A percentile compares a stretch with the other conserved stretches of the same genome.
phyloP scores from a whole-genome alignment of 192 early-diverging fungal genomes.

The Borealophlyctis nickersoniae region DNA sequence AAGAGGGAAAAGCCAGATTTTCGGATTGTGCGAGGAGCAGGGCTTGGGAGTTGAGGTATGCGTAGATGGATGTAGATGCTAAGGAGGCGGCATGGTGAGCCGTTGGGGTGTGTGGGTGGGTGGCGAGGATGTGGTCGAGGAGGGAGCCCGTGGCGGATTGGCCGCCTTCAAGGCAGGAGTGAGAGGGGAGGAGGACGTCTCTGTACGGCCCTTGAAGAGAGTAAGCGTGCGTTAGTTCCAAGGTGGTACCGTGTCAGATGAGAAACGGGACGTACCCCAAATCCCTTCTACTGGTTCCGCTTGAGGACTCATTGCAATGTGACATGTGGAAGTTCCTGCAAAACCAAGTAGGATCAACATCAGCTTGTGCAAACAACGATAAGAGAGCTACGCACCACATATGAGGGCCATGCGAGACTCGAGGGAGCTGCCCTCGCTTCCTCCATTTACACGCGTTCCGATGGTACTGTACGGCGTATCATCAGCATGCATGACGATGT shows the following conservation, averaged over 20 bases:
- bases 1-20: slow-evolving; percentile 12
- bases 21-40: slow-evolving; percentile 21
- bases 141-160: slow-evolving; percentile 70
- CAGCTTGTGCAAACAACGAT: neutral
- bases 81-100: slow-evolving; percentile 25
- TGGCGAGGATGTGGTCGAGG: slow-evolving; percentile 57
- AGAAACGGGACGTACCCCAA: slow-evolving; percentile 33
- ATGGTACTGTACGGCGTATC: too few relatives aligned
- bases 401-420: slow-evolving; percentile 63
- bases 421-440: too few relatives aligned
- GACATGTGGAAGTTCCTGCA: slow-evolving; percentile 65
- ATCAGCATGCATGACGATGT: too few relatives aligned
- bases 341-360: neutral
- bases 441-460: too few relatives aligned
- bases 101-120: slow-evolving; percentile 51
- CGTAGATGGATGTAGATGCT: slow-evolving; percentile 38
- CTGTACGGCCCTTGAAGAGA: slow-evolving; percentile 55
- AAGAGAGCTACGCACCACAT: slow-evolving; percentile 43
- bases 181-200: slow-evolving; percentile 51
- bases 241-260: neutral
- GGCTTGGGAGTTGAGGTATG: slow-evolving; percentile 50
- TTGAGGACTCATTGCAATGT: slow-evolving; percentile 53
- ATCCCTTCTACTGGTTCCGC: slow-evolving; percentile 61
- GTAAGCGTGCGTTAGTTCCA: neutral
- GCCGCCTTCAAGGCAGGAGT: slow-evolving; percentile 66